Evolutionary conservation across 2,329 filamentous ascomycete genomes (phyloP), one percentile per base, ranked within the genome.

Genomic region (Dactylonectria estremocensis): DNA sequence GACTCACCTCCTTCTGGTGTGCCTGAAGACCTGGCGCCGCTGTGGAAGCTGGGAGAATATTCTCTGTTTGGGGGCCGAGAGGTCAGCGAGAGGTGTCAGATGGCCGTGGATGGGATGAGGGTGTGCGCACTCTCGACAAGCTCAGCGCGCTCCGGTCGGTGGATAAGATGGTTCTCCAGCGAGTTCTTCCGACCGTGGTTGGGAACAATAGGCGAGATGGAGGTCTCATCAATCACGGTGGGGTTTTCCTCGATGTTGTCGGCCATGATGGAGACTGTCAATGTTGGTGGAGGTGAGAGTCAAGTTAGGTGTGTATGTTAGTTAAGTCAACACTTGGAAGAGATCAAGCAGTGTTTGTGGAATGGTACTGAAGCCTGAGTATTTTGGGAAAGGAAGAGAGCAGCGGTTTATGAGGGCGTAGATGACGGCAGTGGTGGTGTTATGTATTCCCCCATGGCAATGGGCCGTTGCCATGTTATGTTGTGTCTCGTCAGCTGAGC

Each of bases 21-120:
- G 92, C 94, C 78, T 92, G 91, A 61, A 98, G 85, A 2, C 92
- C 88, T 0, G 95, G 95, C 0, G 95, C 94, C 18, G 92, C 94
- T 58, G 82, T 92, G 35, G 92, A 92, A 63, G 91, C 90, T 28
- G 93, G 93, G 28, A 98, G 90, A 79, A 98, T 97, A 82, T 97
- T 97, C 74, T 91, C 93, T 95, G 74, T 61, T 66, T 64, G 64
- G 60, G 40, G 58, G 57, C 53, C 61, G 35, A 63, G 40, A 54
- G 64, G 69, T 77, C 65, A 78, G 75, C 63, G 74, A 65, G 57
- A 50, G 52, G 28, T 58, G 46, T 61, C 40, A 59, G 40, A 49
- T 55, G 83, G 88, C 69, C 84, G 37, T 28, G 31, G 20, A 48
- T 56, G 54, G 58, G 43, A 55, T 53, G 9, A 49, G 57, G 43